phyloP scores from a whole-genome alignment of 1,284 basidiomycete genomes.

The Irpex lacteus region DNA sequence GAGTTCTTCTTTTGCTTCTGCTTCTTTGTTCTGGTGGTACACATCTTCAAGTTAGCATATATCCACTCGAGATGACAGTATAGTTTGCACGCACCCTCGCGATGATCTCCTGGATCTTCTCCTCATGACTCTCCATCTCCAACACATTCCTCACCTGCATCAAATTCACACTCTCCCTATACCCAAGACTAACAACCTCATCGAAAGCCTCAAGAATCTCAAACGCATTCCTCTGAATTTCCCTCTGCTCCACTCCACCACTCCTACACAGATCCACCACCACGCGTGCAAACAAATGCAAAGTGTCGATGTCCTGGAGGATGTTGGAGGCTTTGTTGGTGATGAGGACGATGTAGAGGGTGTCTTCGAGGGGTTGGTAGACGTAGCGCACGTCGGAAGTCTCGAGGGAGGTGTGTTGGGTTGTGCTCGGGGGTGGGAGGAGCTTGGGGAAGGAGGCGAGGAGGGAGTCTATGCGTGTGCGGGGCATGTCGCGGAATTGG shows the following conservation, averaged over 20 bases:
- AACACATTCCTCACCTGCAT: constrained; percentile 90
- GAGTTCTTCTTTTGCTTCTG: constrained; percentile 98
- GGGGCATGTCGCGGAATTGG: constrained; percentile 93
- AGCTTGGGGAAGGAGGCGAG: constrained; percentile 97
- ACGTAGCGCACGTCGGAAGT: constrained; percentile 94
- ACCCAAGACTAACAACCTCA: constrained; percentile 94
- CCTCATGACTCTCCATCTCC: constrained; percentile 99
- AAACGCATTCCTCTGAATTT: constrained; percentile 91
- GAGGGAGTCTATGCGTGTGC: constrained; percentile 91
- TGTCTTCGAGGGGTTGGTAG: constrained; percentile 95
- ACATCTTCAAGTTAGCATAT: background rate
- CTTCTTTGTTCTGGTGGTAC: constrained; percentile 99
- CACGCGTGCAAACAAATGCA: constrained; percentile 92
- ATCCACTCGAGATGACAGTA: background rate
- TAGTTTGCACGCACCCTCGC: constrained; percentile 61
- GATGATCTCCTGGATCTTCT: constrained; percentile 99
- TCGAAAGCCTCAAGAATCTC: constrained; percentile 96
- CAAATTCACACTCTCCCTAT: constrained; percentile 90
- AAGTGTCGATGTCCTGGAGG: constrained; percentile 95
- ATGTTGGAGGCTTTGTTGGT: constrained; percentile 99
- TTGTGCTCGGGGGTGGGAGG: constrained; percentile 79
- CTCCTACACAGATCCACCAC: constrained; percentile 91
- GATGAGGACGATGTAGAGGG: constrained; percentile 93
- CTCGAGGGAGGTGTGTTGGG: constrained; percentile 96
- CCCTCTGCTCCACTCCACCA: constrained; percentile 71